Conservation (phyloP, 2,329 filamentous ascomycete genomes). For the Trichophyton schoenleinii region DNA sequence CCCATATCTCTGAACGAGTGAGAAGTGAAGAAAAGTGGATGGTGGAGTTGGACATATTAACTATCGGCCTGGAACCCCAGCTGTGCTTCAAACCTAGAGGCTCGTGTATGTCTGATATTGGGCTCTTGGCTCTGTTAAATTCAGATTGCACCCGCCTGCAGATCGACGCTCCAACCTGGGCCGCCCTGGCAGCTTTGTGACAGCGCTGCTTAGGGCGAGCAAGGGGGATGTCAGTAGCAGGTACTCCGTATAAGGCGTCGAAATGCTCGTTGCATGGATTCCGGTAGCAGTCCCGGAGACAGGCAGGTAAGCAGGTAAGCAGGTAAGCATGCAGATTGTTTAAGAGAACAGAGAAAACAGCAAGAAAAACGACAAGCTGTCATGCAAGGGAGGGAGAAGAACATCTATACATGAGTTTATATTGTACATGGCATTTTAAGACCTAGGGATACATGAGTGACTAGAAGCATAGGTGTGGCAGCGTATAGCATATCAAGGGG, state of each 20-base stretch:
- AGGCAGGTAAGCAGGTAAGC: background rate
- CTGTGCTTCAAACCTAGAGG: conserved; percentile 3
- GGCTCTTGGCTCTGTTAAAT: background rate
- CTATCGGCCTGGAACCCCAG: conserved; percentile 1
- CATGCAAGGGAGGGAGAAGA: background rate
- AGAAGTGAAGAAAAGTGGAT: background rate
- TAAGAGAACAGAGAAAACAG: too few relatives aligned
- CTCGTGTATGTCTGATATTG: conserved; percentile 3
- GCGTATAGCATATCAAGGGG: background rate
- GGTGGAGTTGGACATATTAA: background rate
- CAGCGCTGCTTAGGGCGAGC: background rate
- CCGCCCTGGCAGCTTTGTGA: conserved; percentile 1
- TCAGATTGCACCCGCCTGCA: conserved; percentile 1
- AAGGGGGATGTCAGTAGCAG: background rate
- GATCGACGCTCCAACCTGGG: conserved; percentile 2
- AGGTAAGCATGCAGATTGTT: background rate
- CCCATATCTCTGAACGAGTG: background rate
- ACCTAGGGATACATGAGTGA: conserved; percentile 1
- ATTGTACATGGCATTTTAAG: conserved; percentile 3
- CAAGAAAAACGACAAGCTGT: background rate
- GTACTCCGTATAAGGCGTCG: too few relatives aligned
- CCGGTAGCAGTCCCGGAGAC: background rate
- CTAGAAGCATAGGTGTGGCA: background rate
- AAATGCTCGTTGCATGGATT: conserved; percentile 1
- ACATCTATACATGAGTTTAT: conserved; percentile 1